Evolutionary conservation across 2,329 filamentous ascomycete genomes (phyloP).

Genomic region (Colletotrichum agaves): DNA sequence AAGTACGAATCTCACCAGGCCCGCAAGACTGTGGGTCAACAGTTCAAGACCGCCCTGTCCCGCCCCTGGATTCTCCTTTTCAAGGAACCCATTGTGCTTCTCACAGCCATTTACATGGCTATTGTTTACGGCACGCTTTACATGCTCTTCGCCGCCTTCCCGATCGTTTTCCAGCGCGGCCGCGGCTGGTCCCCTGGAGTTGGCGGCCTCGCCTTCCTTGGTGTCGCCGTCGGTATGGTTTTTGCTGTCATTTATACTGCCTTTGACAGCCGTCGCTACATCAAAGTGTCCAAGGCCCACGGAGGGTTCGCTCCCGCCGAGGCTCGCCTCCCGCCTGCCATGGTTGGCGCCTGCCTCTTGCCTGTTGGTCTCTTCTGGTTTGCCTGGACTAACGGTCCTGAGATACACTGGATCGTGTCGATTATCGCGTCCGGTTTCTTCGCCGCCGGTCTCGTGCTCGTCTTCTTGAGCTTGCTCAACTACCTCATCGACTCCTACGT

Average conservation of each 20-base stretch:
- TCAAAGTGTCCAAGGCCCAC: conserved; percentile 48
- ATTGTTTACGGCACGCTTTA: conserved; percentile 69
- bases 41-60: conserved; percentile 52
- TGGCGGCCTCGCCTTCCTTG: conserved; percentile 74
- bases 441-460: conserved; percentile 55
- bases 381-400: conserved; percentile 64
- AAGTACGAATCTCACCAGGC: conserved; percentile 61
- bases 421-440: conserved; percentile 49
- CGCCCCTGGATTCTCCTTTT: conserved; percentile 78
- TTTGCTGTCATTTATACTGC: conserved; percentile 61
- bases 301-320: conserved; percentile 66
- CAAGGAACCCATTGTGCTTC: conserved; percentile 75
- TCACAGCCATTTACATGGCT: conserved; percentile 74
- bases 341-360: conserved; percentile 64
- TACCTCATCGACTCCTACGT: conserved; percentile 66
- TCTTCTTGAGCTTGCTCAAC: conserved; percentile 65
- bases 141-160: conserved; percentile 70
- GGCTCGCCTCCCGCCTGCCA: conserved; percentile 63
- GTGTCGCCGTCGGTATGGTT: conserved; percentile 75
- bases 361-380: conserved; percentile 68
- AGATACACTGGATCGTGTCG: conserved; percentile 62
- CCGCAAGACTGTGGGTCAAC: conserved; percentile 51
- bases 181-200: conserved; percentile 70
- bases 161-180: conserved; percentile 71
- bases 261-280: conserved; percentile 57